phyloP scores from a whole-genome alignment of 495 filamentous ascomycete genomes.

The Aspergillus egyptiacus region DNA sequence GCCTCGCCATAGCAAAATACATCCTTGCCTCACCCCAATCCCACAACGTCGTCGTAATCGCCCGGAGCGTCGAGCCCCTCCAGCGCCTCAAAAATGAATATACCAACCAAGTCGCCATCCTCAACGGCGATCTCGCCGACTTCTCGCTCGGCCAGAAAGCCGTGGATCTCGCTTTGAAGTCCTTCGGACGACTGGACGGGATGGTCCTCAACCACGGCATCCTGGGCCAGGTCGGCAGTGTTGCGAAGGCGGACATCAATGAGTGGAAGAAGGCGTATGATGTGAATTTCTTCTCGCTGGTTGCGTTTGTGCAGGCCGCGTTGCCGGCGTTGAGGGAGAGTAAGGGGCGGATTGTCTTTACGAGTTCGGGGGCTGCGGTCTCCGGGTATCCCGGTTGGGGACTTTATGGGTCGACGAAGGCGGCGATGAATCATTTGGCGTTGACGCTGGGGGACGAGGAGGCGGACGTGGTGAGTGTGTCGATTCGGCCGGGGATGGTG shows the following conservation, averaged over 20 bases:
- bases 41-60: slow-evolving; percentile 70
- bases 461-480: slow-evolving; percentile 62
- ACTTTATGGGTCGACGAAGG: slow-evolving; percentile 79
- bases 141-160: slow-evolving; percentile 54
- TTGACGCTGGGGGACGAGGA: slow-evolving; percentile 72
- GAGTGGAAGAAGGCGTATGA: slow-evolving; percentile 76
- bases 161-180: slow-evolving; percentile 54
- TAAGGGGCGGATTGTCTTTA: slow-evolving; percentile 65
- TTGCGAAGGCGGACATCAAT: slow-evolving; percentile 56
- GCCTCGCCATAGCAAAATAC: slow-evolving; percentile 67
- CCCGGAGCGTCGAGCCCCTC: slow-evolving; percentile 62
- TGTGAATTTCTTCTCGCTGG: slow-evolving; percentile 74
- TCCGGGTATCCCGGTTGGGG: slow-evolving; percentile 69
- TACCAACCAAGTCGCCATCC: slow-evolving; percentile 58
- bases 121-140: slow-evolving; percentile 73
- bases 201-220: slow-evolving; percentile 85
- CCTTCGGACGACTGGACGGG: slow-evolving; percentile 71
- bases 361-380: slow-evolving; percentile 68
- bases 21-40: slow-evolving; percentile 55
- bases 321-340: slow-evolving; percentile 64
- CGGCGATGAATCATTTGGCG: slow-evolving; percentile 78
- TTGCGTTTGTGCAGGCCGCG: slow-evolving; percentile 72
- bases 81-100: slow-evolving; percentile 60
- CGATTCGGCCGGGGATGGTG: slow-evolving; percentile 75
- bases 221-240: slow-evolving; percentile 67